Conservation (phyloP, 257 asterid genomes). For the Striga asiatica region DNA sequence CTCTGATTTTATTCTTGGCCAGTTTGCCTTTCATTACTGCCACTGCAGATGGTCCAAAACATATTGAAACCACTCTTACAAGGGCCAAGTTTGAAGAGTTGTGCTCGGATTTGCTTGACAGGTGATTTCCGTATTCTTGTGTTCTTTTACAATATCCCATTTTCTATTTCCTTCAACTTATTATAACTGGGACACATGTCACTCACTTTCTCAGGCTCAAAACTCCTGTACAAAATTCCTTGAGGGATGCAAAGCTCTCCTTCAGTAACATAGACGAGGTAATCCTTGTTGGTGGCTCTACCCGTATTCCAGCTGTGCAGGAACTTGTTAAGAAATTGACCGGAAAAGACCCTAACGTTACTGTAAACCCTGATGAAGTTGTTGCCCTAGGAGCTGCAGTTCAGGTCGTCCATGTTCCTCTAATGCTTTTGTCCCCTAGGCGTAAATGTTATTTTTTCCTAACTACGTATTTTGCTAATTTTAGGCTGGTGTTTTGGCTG, state of each 20-base stretch:
- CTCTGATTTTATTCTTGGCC: constrained; percentile 5
- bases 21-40: constrained; percentile 97
- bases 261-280: constrained; percentile 67
- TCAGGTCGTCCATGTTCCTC: constrained; percentile 35
- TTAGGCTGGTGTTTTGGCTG: constrained; percentile 86
- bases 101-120: constrained; percentile 87
- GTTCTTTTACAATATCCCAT: not conserved
- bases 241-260: constrained; percentile 79
- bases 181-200: not conserved
- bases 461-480: not conserved
- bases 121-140: constrained; percentile 27
- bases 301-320: constrained; percentile 87
- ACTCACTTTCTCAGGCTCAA: constrained; percentile 32
- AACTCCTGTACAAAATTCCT: constrained; percentile 74
- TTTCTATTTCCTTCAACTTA: not conserved
- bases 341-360: constrained; percentile 80
- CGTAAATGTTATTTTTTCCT: no score
- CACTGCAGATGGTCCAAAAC: constrained; percentile 94
- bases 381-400: constrained; percentile 98
- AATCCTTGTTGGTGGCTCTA: constrained; percentile 86
- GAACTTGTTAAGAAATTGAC: constrained; percentile 73
- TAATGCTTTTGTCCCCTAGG: no score
- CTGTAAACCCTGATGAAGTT: constrained; percentile 87
- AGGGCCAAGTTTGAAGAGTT: constrained; percentile 84
- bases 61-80: constrained; percentile 77